Evolutionary conservation across 2,329 filamentous ascomycete genomes (phyloP).

Genomic region (Penicillium sp.): DNA sequence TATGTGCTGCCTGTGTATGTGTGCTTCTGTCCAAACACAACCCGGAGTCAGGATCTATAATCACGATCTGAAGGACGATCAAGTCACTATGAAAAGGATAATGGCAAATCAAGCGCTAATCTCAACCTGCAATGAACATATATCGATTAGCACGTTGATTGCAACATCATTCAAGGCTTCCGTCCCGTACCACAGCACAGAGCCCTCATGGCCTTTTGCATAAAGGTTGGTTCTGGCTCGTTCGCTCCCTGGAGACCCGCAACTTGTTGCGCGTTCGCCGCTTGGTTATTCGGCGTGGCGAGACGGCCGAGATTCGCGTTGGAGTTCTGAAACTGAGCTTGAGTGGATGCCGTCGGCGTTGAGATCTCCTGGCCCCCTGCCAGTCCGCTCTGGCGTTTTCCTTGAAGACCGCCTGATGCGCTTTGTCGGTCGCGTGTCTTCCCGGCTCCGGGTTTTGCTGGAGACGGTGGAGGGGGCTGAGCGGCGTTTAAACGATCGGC

Average conservation of each 20-base stretch:
- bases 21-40: neutral
- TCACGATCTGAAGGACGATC: neutral
- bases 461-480: conserved; percentile 81
- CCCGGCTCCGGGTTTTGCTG: conserved; percentile 71
- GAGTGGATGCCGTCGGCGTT: conserved; percentile 84
- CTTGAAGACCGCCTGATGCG: conserved; percentile 67
- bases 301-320: conserved; percentile 72
- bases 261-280: conserved; percentile 55
- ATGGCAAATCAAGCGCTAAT: conserved; percentile 10
- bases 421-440: conserved; percentile 71
- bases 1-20: neutral
- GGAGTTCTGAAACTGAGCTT: conserved; percentile 95
- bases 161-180: conserved; percentile 17
- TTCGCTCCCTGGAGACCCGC: conserved; percentile 53
- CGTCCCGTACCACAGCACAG: conserved; percentile 73
- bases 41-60: neutral
- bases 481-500: conserved; percentile 89
- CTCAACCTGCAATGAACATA: conserved; percentile 32
- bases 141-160: conserved; percentile 20
- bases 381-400: conserved; percentile 66
- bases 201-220: conserved; percentile 89
- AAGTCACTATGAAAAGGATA: neutral
- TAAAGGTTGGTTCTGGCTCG: conserved; percentile 72
- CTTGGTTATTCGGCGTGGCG: conserved; percentile 47
- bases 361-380: conserved; percentile 58